Evolutionary conservation across 306 rosid genomes (phyloP), one percentile per base, ranked within the genome.

Genomic region (Sicyos baderoa): DNA sequence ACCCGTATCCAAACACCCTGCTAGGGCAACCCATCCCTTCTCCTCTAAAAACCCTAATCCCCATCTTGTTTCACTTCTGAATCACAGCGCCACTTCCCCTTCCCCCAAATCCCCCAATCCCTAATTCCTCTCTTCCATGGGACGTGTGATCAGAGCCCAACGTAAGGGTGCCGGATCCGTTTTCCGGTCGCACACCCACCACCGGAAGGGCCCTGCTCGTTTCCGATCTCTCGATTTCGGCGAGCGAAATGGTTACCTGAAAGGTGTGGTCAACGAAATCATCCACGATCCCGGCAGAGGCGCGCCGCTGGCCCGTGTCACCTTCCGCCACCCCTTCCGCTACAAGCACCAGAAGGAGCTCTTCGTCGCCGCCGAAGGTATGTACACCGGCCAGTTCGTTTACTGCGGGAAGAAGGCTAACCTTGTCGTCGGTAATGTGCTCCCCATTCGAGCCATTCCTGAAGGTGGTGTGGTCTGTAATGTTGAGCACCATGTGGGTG

Each of bases 161-260:
- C 58, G 76, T 48, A 73, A 73, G 60, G 76, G 76, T 49, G 76
- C 70, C 12, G 76, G 76, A 7, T 73, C 76, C 0, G 70, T 73
- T 54, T 73, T 73, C 76, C 59, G 58, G 51, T 73, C 76, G n/a
- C 76, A 73, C 76, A 73, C 76, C 35, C 76, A 73, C 70, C 76
- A 73, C 57, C 60, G 70, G 15, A 73, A 73, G 51, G 76, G 76
- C 4, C 60, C 76, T 6, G 76, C 76, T 35, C 66, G 76, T 25
- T 73, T 73, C 60, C 70, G 70, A 9, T 58, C 70, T 21, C 70
- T 73, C 19, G 76, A 73, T 32, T 73, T 73, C 35, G 76, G 76
- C 8, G 70, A 73, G 35, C 48, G 76, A 22, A 73, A 73, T 27
- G 76, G 70, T 0, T 73, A 73, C 55, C 61, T 73, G 5, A 73